These are phyloP conservation scores for Eutrema salsugineum DNA, from an alignment of 441 rosid genomes.

Conservation along the genomic window DNA sequence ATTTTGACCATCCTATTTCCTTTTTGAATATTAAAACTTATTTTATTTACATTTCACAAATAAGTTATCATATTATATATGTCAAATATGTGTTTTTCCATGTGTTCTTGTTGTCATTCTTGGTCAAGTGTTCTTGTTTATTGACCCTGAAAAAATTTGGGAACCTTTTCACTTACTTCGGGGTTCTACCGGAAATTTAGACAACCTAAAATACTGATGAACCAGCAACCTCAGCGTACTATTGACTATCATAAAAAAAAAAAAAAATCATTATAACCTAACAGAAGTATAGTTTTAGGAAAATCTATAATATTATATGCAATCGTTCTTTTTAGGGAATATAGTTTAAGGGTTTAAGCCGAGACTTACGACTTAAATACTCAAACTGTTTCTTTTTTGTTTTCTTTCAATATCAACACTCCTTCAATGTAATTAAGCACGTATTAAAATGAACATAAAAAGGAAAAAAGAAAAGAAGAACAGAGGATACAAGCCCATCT, in stretches of 20 bases:
- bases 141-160: constrained; percentile 7
- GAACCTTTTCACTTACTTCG: constrained; percentile 27
- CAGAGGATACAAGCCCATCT: constrained; percentile 19
- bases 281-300: too few relatives aligned
- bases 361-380: too few relatives aligned
- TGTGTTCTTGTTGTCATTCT: constrained; percentile 17
- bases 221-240: background rate
- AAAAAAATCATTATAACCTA: too few relatives aligned
- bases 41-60: constrained; percentile 19
- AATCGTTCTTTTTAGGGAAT: too few relatives aligned
- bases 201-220: background rate
- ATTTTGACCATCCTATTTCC: constrained; percentile 35
- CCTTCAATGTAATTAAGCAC: background rate
- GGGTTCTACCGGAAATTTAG: constrained; percentile 5
- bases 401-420: background rate
- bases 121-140: constrained; percentile 28
- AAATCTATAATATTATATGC: too few relatives aligned
- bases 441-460: background rate
- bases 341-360: too few relatives aligned
- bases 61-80: constrained; percentile 6
- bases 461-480: background rate
- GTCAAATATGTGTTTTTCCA: constrained; percentile 15
- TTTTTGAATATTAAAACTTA: constrained; percentile 21
- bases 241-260: too few relatives aligned
- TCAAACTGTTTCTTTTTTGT: background rate